Evolutionary conservation across 2,329 filamentous ascomycete species (phyloP), one percentile per base, ranked within the genome.

Genomic region (Neofusicoccum umdonicola): DNA sequence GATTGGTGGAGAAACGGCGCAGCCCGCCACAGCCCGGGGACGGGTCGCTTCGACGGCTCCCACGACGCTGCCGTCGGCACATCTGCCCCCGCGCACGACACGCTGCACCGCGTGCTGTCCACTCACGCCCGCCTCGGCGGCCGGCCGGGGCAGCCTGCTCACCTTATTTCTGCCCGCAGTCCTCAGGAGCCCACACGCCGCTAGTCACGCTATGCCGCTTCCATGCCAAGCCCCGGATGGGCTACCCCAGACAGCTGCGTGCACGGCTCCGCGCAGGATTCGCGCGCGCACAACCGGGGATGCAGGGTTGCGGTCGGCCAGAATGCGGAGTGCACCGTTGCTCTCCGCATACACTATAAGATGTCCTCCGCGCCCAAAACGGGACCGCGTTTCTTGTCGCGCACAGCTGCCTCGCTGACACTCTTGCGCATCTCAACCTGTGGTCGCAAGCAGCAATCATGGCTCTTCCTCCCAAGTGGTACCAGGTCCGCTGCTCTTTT

Each of bases 391-490:
- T 34, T 22, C 11, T 8, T 22, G 3, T 17, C 31, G 27, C 56
- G 56, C n/a, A 44, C 42, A 35, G 42, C 42, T 31, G 56, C 56
- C 41, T 60, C 22, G 37, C 31, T 15, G 34, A 15, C 12, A 22
- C 27, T 37, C 56, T n/a, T 19, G 27, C 27, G 27, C 27, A 31
- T 15, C 5, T 11, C 35, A 31, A 50, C 22, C 22, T 22, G 22
- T 22, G 22, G 22, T 22, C 22, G 22, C 22, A 22, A 22, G 22
- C 22, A 22, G 22, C 22, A 22, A 22, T 35, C 47, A 86, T 86
- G 84, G 80, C 78, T 72, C 74, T 87, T 62, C 81, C 83, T 67
- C 84, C 84, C 31, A 83, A 85, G 71, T 83, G 81, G 80, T 87
- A 86, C 71, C 84, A 85, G 78, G 80, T 81, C 76, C 58, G 76